A percentile compares a stretch with the other conserved stretches of the same genome.
Evolutionary conservation across 495 filamentous ascomycete species (phyloP).

Genomic region (Aspergillus mulundensis): DNA sequence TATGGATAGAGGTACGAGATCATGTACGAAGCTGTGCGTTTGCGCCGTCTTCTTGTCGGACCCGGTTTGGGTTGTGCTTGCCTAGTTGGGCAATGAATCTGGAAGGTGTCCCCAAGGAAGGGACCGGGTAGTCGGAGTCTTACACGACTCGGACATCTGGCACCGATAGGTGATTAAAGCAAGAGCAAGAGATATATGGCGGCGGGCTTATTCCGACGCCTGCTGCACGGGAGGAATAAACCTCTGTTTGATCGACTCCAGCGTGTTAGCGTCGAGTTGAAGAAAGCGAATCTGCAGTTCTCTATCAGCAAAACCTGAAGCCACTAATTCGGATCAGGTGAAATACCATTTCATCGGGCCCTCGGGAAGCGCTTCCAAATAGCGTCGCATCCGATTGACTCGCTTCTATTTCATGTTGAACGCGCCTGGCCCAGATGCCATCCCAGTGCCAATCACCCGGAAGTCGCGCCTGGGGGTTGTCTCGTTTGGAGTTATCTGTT

Average conservation of each 20-base stretch:
- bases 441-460: conserved; percentile 95
- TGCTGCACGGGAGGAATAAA: conserved; percentile 50
- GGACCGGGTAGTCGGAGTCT: neutral
- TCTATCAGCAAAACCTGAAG: neutral
- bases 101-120: neutral
- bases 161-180: neutral
- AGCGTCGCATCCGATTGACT: conserved; percentile 73
- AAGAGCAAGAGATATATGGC: neutral
- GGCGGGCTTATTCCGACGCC: conserved; percentile 17
- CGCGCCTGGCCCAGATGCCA: conserved; percentile 85
- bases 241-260: conserved; percentile 57
- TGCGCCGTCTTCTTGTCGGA: neutral
- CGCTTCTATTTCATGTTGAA: conserved; percentile 68
- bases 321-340: neutral
- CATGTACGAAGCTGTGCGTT: neutral
- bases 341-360: conserved; percentile 66
- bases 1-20: conserved; percentile 1
- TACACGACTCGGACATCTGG: neutral
- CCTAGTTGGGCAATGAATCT: neutral
- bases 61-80: neutral
- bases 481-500: conserved; percentile 23
- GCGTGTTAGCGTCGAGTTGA: conserved; percentile 56
- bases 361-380: conserved; percentile 57
- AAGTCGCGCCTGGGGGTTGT: conserved; percentile 44
- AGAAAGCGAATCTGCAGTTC: conserved; percentile 63